Conservation (phyloP, 2,329 filamentous ascomycete species). For the Phaeoacremonium minimum region DNA sequence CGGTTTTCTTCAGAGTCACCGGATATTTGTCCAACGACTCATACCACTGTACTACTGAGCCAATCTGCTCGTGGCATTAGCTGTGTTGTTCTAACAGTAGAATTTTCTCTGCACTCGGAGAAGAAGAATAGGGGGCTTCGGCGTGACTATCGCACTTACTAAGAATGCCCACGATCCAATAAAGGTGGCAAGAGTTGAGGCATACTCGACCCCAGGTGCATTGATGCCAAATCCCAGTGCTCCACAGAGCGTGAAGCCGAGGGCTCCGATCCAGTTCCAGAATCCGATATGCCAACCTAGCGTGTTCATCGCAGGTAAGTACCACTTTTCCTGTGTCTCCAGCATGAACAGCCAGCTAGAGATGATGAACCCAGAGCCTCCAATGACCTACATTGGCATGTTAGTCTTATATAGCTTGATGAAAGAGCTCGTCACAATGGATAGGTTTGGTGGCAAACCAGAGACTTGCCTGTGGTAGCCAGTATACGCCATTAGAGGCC, state of each 20-base stretch:
- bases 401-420: no score
- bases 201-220: constrained; percentile 35
- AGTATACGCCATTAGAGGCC: constrained; percentile 52
- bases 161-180: constrained; percentile 46
- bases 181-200: constrained; percentile 43
- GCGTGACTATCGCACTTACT: constrained; percentile 16
- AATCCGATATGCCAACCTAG: constrained; percentile 65
- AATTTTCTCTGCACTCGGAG: not conserved
- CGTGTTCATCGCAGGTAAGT: constrained; percentile 46
- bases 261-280: constrained; percentile 60
- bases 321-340: constrained; percentile 63
- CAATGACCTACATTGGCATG: constrained; percentile 51
- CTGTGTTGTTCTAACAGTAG: no score
- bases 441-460: no score
- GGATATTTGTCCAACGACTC: constrained; percentile 27
- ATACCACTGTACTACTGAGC: constrained; percentile 24
- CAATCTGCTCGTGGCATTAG: constrained; percentile 13
- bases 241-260: constrained; percentile 61
- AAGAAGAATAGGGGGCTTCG: constrained; percentile 1
- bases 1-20: constrained; percentile 12
- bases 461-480: constrained; percentile 51
- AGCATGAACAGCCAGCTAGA: constrained; percentile 58
- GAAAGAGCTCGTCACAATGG: constrained; percentile 36
- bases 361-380: constrained; percentile 57
- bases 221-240: constrained; percentile 45